These are phyloP conservation scores for Diutina rugosa DNA, from an alignment of 1,139 yeast genomes.

Conservation along the genomic window DNA sequence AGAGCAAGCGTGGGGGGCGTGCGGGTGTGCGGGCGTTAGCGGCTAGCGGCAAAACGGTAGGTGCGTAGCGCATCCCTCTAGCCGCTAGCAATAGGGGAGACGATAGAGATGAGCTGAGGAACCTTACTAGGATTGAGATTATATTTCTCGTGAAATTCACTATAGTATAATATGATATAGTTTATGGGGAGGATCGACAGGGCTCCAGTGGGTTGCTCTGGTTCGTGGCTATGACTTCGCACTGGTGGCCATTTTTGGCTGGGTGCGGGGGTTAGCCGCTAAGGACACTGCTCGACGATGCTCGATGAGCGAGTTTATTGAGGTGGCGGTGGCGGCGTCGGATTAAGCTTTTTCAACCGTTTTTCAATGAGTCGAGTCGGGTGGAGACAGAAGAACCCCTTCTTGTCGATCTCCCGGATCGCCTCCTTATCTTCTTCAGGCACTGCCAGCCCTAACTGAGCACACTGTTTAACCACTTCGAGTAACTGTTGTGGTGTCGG, in stretches of 20 bases:
- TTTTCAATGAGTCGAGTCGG: slow-evolving; percentile 41
- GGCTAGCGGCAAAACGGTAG: background rate
- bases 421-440: slow-evolving; percentile 40
- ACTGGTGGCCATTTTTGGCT: too few species aligned
- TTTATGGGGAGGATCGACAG: too few species aligned
- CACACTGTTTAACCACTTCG: slow-evolving; percentile 34
- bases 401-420: slow-evolving; percentile 48
- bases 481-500: slow-evolving; percentile 14
- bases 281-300: slow-evolving; percentile 4
- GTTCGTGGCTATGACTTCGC: too few species aligned
- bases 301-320: too few species aligned
- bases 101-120: too few species aligned
- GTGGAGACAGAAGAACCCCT: slow-evolving; percentile 48
- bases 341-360: slow-evolving; percentile 14
- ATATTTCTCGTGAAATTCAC: too few species aligned
- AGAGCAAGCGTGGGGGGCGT: background rate
- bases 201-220: too few species aligned
- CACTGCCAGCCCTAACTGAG: slow-evolving; percentile 28
- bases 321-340: background rate
- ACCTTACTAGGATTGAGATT: too few species aligned
- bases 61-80: background rate
- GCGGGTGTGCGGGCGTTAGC: background rate
- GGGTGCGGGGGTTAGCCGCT: background rate
- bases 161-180: too few species aligned
- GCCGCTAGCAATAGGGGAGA: background rate